Evolutionary conservation across 306 rosid genomes (phyloP).

Genomic region (Cicer yamashitae): DNA sequence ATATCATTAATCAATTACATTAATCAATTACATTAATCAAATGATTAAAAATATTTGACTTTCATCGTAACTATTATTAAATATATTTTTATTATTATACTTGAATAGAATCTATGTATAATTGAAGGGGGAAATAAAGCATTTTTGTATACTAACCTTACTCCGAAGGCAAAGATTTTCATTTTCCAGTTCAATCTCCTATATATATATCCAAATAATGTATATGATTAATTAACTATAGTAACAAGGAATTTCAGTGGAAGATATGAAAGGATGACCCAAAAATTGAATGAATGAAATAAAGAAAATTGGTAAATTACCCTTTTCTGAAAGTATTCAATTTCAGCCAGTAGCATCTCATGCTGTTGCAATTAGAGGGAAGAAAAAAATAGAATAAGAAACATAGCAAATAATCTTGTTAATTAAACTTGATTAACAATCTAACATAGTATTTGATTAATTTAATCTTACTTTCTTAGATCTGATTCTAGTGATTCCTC

Average conservation of each 20-base stretch:
- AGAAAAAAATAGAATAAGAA: not conserved
- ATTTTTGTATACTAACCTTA: conserved; percentile 59
- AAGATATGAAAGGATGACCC: not conserved
- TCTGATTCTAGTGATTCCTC: conserved; percentile 82
- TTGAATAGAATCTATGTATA: not conserved
- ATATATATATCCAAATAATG: not conserved
- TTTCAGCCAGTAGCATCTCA: conserved; percentile 83
- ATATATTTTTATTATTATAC: too few relatives aligned
- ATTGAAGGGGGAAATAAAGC: not conserved
- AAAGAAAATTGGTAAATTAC: conserved; percentile 47
- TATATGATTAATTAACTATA: not conserved
- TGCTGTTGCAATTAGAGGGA: conserved; percentile 49
- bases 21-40: too few relatives aligned
- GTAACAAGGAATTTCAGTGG: not conserved
- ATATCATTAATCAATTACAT: too few relatives aligned
- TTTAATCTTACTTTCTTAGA: conserved; percentile 75
- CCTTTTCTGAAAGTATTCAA: conserved; percentile 85
- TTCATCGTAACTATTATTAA: too few relatives aligned
- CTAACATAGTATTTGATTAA: not conserved
- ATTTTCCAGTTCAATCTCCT: conserved; percentile 89
- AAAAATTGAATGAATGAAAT: not conserved
- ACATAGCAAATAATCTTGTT: not conserved
- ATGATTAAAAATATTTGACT: too few relatives aligned
- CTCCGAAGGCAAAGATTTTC: conserved; percentile 83
- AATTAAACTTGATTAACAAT: not conserved